phyloP scores from a whole-genome alignment of 208 protist species.

The Crithidia bombi region DNA sequence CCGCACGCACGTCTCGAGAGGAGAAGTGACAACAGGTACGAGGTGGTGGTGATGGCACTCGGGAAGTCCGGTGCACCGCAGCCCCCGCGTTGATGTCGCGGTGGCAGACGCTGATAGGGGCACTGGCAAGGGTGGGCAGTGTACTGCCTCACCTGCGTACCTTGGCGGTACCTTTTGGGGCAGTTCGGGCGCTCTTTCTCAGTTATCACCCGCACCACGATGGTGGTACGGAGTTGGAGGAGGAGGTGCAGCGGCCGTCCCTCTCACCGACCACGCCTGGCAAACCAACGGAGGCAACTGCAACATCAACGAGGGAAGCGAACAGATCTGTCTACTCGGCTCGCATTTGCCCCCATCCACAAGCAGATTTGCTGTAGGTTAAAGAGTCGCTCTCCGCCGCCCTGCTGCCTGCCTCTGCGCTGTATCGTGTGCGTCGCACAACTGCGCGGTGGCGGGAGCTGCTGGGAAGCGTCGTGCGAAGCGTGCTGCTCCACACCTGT shows the following conservation, averaged over 20 bases:
- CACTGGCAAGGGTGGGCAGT: neutral
- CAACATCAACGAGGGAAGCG: neutral
- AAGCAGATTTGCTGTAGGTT: conserved; percentile 39
- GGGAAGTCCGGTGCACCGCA: neutral
- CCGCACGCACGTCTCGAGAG: neutral
- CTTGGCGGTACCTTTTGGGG: conserved; percentile 47
- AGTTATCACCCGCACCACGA: conserved; percentile 22
- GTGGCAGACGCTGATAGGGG: conserved; percentile 27
- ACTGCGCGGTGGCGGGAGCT: conserved; percentile 19
- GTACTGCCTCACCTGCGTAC: conserved; percentile 19
- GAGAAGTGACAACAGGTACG: neutral
- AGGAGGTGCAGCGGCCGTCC: neutral
- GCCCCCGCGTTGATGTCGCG: neutral
- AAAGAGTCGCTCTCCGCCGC: conserved; percentile 56
- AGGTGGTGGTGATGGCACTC: neutral
- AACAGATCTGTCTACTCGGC: neutral
- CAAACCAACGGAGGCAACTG: neutral
- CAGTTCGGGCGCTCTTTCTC: conserved; percentile 55
- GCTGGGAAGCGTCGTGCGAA: conserved; percentile 29
- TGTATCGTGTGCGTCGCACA: conserved; percentile 28
- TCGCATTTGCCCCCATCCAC: conserved; percentile 1
- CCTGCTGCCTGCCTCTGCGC: conserved; percentile 39
- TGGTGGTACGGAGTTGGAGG: conserved; percentile 3
- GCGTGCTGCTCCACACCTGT: conserved; percentile 7
- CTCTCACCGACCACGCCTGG: neutral